phyloP scores from a whole-genome alignment of 2,329 filamentous ascomycete species.

The Talaromyces verruculosus region DNA sequence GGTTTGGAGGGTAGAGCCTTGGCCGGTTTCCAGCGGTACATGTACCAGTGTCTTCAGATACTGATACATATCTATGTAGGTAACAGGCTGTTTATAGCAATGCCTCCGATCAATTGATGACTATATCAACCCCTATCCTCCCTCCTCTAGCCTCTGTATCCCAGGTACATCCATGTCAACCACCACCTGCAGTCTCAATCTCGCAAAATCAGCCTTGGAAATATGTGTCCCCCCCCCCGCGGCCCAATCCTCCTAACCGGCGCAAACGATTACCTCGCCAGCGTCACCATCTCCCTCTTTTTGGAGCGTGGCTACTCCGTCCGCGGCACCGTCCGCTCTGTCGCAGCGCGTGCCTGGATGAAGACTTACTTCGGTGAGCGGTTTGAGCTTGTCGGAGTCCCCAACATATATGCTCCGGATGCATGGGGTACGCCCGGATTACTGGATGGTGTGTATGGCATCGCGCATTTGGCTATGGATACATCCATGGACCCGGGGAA shows the following conservation, averaged over 20 bases:
- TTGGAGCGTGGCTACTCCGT: slow-evolving; percentile 3
- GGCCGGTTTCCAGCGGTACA: not conserved
- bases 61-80: too few relatives aligned
- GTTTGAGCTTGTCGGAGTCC: slow-evolving; percentile 4
- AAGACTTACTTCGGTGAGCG: not conserved
- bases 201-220: too few relatives aligned
- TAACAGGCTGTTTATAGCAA: too few relatives aligned
- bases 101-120: not conserved
- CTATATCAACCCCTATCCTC: not conserved
- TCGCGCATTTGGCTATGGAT: slow-evolving; percentile 9
- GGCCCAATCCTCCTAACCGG: not conserved
- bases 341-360: not conserved
- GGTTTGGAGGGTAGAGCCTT: not conserved
- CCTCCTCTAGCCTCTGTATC: not conserved
- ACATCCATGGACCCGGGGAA: not conserved
- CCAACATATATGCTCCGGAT: not conserved
- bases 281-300: not conserved
- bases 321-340: not conserved
- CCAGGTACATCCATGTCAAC: too few relatives aligned
- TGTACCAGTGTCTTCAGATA: not conserved
- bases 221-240: not conserved
- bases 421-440: not conserved
- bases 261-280: not conserved
- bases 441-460: not conserved
- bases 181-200: too few relatives aligned